Percentiles rank a stretch among this genome's conserved stretches.
Evolutionary conservation across 148 eudicot species (phyloP).

Genomic region (Agrostemma githago): DNA sequence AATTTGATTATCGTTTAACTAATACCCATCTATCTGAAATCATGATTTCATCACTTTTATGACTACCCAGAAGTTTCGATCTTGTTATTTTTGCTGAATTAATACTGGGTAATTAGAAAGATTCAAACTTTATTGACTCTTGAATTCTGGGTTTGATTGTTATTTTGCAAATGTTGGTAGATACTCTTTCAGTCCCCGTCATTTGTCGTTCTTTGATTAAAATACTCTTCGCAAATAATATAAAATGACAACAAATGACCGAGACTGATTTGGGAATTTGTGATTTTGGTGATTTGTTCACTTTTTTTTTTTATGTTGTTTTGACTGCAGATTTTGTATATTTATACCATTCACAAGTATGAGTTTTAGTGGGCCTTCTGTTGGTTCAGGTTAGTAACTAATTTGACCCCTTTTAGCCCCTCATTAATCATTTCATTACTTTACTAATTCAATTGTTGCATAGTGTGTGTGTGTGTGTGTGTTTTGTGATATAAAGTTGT

Average conservation of each 20-base stretch:
- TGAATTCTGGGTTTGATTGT: background rate
- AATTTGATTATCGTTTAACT: background rate
- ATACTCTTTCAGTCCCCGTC: background rate
- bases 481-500: background rate
- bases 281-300: background rate
- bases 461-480: background rate
- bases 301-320: background rate
- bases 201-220: too few relatives aligned
- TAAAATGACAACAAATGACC: too few relatives aligned
- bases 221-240: too few relatives aligned
- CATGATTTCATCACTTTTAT: background rate
- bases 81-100: constrained; percentile 1
- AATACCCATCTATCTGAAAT: background rate
- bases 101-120: background rate
- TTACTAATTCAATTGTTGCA: background rate
- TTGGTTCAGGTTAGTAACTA: constrained; percentile 52
- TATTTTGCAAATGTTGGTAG: background rate
- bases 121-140: background rate
- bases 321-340: constrained; percentile 17
- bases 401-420: background rate
- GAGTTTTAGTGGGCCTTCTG: constrained; percentile 59
- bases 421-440: background rate
- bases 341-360: constrained; percentile 24
- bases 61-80: constrained; percentile 9
- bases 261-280: background rate